A percentile compares a stretch with the other conserved stretches of the same genome.
Evolutionary conservation across 345 rosid species (phyloP).

Genomic region (Capsella bursapastoris): DNA sequence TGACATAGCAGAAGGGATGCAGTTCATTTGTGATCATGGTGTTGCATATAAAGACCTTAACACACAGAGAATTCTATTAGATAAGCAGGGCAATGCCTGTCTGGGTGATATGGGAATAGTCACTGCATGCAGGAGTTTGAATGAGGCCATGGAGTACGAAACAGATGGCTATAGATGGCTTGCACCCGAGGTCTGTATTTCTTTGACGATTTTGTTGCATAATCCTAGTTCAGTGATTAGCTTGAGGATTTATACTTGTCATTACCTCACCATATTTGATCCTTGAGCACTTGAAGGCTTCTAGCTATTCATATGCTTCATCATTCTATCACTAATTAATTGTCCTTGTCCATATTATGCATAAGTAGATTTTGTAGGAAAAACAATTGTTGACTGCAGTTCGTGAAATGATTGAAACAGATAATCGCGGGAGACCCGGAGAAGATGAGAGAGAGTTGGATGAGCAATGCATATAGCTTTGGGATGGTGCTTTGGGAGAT

Average conservation of each 20-base stretch:
- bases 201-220: constrained; percentile 27
- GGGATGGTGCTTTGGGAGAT: constrained; percentile 98
- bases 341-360: neutral
- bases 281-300: constrained; percentile 1
- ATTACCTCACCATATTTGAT: constrained; percentile 9
- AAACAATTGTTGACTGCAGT: constrained; percentile 25
- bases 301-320: constrained; percentile 42
- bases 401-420: constrained; percentile 52
- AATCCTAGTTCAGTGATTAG: constrained; percentile 11
- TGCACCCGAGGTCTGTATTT: constrained; percentile 87
- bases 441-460: constrained; percentile 87
- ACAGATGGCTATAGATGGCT: constrained; percentile 99
- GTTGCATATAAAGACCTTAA: constrained; percentile 87
- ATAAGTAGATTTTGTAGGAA: constrained; percentile 2
- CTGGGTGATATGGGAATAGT: constrained; percentile 89
- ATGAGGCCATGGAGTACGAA: constrained; percentile 92
- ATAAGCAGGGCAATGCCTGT: constrained; percentile 85
- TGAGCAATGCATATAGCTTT: constrained; percentile 93
- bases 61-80: constrained; percentile 78
- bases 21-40: constrained; percentile 81
- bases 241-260: neutral
- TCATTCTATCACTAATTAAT: constrained; percentile 24
- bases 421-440: constrained; percentile 96
- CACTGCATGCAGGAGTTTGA: constrained; percentile 80
- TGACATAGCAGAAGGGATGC: constrained; percentile 87